These are phyloP conservation scores for Andrographis paniculata DNA, from an alignment of 305 asterid genomes.

Conservation along the genomic window DNA sequence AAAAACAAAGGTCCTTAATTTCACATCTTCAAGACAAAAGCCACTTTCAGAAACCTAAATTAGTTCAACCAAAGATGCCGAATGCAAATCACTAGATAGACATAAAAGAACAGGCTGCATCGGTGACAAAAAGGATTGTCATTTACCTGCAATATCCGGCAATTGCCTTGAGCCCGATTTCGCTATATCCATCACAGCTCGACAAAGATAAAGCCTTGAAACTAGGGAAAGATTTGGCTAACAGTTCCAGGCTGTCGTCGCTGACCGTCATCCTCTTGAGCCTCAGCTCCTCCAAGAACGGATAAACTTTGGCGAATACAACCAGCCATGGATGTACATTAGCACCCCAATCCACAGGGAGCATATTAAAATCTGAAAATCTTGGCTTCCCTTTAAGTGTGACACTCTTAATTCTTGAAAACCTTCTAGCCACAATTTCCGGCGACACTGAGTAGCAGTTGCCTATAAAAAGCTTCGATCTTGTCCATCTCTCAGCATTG, in stretches of 20 bases:
- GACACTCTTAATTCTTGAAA: conserved; percentile 61
- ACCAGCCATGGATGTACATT: conserved; percentile 60
- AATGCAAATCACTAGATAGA: not conserved
- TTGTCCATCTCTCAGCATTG: conserved; percentile 77
- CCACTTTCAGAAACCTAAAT: no score
- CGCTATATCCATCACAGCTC: conserved; percentile 76
- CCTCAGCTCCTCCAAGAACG: conserved; percentile 76
- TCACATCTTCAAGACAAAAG: no score
- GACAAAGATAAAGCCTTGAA: conserved; percentile 67
- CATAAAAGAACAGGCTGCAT: not conserved
- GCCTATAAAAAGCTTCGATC: conserved; percentile 69
- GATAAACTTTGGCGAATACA: conserved; percentile 65
- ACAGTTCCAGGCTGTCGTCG: conserved; percentile 74
- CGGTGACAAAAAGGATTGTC: not conserved
- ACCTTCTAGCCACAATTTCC: conserved; percentile 63
- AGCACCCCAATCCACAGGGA: conserved; percentile 81
- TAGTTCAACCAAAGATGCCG: no score
- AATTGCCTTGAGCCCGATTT: conserved; percentile 58
- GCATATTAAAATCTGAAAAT: conserved; percentile 78
- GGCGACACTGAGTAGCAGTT: conserved; percentile 86
- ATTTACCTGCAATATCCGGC: conserved; percentile 39
- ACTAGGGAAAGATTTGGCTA: conserved; percentile 55
- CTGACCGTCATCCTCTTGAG: conserved; percentile 69
- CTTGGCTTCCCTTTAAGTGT: conserved; percentile 76
- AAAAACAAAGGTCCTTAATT: no score